phyloP scores from a whole-genome alignment of 768 basidiomycete species.

The Phylloporus arenicola region DNA sequence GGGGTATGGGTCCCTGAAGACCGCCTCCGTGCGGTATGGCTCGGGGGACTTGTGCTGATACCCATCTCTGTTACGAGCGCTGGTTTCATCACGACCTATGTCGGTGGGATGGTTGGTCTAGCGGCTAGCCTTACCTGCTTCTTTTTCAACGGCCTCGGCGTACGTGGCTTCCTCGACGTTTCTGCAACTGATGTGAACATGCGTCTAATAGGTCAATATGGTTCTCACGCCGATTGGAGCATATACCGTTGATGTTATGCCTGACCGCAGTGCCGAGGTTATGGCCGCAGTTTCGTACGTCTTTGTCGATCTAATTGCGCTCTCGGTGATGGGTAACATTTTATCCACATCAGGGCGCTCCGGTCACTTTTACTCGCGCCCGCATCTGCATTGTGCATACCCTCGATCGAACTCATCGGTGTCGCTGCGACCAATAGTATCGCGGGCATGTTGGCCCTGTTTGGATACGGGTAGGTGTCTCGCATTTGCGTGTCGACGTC shows the following conservation, averaged over 20 bases:
- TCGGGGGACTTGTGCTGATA: slow-evolving; percentile 42
- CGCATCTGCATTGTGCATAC: slow-evolving; percentile 15
- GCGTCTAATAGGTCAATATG: slow-evolving; percentile 43
- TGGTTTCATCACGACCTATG: slow-evolving; percentile 48
- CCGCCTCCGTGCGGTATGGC: slow-evolving; percentile 49
- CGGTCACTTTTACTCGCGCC: slow-evolving; percentile 20
- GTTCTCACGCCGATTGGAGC: slow-evolving; percentile 51
- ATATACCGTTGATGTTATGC: slow-evolving; percentile 58
- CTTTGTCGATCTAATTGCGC: not conserved
- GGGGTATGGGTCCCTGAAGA: slow-evolving; percentile 68
- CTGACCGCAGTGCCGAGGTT: slow-evolving; percentile 56
- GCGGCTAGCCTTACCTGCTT: slow-evolving; percentile 48
- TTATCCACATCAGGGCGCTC: slow-evolving; percentile 10
- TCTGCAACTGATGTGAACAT: not conserved
- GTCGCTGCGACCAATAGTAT: slow-evolving; percentile 45
- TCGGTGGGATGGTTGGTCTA: slow-evolving; percentile 47
- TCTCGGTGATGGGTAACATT: not conserved
- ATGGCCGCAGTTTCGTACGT: slow-evolving; percentile 53
- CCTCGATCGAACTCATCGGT: slow-evolving; percentile 50
- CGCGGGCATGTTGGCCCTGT: slow-evolving; percentile 41
- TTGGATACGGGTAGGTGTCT: slow-evolving; percentile 48
- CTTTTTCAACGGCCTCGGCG: slow-evolving; percentile 62
- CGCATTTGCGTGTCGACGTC: not conserved
- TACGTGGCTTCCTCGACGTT: slow-evolving; percentile 25
- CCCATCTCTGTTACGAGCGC: slow-evolving; percentile 48